Evolutionary conservation across 345 rosid genomes (phyloP).

Genomic region (Camelina sativa): DNA sequence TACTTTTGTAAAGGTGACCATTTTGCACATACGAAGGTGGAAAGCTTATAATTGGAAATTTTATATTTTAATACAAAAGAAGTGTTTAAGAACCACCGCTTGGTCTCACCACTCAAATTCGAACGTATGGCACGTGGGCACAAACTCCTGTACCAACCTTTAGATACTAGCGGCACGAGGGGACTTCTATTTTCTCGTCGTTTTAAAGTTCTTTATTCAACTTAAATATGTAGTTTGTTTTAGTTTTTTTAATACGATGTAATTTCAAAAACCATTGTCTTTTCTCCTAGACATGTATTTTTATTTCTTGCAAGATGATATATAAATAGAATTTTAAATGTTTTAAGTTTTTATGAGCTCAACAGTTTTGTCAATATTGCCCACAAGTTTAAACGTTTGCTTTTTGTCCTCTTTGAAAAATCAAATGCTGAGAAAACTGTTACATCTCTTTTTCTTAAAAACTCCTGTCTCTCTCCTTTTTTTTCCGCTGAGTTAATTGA

Average conservation of each 20-base stretch:
- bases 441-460: constrained; percentile 45
- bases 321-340: constrained; percentile 2
- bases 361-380: constrained; percentile 39
- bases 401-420: constrained; percentile 40
- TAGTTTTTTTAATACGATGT: neutral
- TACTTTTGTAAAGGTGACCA: constrained; percentile 35
- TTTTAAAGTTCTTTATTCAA: neutral
- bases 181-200: constrained; percentile 38
- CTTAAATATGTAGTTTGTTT: neutral
- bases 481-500: constrained; percentile 43
- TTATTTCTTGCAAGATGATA: constrained; percentile 4
- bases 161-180: constrained; percentile 70
- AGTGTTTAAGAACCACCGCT: constrained; percentile 60
- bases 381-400: constrained; percentile 33
- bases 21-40: constrained; percentile 25
- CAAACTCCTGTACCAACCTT: constrained; percentile 66
- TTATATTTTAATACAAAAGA: constrained; percentile 31
- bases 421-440: constrained; percentile 46
- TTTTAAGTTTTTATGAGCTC: constrained; percentile 22
- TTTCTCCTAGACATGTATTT: neutral
- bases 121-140: constrained; percentile 71
- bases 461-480: constrained; percentile 39
- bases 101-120: constrained; percentile 55
- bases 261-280: constrained; percentile 27
- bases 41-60: constrained; percentile 42